Percentiles rank a stretch among this genome's conserved stretches.
These are phyloP conservation scores for Pythium brachiatum DNA, from an alignment of 352 stramenopile species.

Conservation along the genomic window DNA sequence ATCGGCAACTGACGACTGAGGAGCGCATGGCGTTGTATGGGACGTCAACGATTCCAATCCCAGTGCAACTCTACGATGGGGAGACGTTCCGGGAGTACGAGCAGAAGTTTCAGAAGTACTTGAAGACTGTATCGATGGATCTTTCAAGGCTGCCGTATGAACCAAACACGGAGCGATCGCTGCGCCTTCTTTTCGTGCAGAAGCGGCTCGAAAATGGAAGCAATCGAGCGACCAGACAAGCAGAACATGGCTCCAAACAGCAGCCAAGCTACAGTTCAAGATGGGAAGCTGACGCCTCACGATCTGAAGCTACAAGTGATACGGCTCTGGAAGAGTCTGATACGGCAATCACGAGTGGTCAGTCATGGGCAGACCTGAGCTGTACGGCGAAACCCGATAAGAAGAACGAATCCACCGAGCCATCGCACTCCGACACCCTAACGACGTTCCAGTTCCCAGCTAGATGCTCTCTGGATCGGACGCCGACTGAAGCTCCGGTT, in stretches of 20 bases:
- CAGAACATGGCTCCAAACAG: too few relatives aligned
- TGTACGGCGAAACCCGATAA: too few relatives aligned
- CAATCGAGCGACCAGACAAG: too few relatives aligned
- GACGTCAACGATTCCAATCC: conserved; percentile 6
- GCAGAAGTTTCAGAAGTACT: conserved; percentile 15
- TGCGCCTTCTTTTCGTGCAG: background rate
- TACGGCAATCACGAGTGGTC: too few relatives aligned
- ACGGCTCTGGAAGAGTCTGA: too few relatives aligned
- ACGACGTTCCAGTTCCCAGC: background rate
- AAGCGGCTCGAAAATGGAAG: background rate
- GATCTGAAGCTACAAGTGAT: too few relatives aligned
- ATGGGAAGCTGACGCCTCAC: too few relatives aligned
- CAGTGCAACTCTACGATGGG: conserved; percentile 23
- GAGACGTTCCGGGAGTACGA: conserved; percentile 30
- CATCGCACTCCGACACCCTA: background rate
- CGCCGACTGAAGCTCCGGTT: too few relatives aligned
- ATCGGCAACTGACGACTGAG: background rate
- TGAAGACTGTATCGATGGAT: background rate
- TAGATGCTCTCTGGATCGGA: background rate
- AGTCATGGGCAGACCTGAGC: too few relatives aligned
- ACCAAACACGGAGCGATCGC: background rate
- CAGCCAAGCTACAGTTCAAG: too few relatives aligned
- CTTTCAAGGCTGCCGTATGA: background rate
- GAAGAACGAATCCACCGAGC: background rate
- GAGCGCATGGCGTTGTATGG: background rate